Base-by-base conservation (phyloP, 2,329 filamentous ascomycete genomes). In the Fusarium veterinarium region DNA sequence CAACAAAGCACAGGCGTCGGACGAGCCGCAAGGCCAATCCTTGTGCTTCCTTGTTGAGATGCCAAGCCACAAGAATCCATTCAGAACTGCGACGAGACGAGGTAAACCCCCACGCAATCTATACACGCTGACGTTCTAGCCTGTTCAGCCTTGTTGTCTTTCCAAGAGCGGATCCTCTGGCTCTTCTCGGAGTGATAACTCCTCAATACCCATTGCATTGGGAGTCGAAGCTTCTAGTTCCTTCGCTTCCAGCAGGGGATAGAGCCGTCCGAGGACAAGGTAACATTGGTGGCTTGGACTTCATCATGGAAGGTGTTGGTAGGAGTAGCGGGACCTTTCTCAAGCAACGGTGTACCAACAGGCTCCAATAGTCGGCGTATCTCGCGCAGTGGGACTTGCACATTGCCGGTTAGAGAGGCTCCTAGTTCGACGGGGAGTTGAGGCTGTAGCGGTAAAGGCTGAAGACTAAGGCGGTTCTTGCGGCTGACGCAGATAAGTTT, bases 361-460 rank as follows among this genome's bases (percentile, higher is more conserved):
- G 23, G 37, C n/a, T 44, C 5, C 38, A 35, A 42, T 53, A 73
- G 42, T 35, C 25, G 33, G 44, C 35, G 41, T 61, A 53, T 45
- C 45, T 70, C 14, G 46, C 28, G 31, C 46, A 64, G 61, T 63
- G 44, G 53, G 46, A 19, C 49, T 45, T 51, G 14, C 51, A 71
- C 41, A 49, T 70, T 30, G 52, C 23, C 41, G 45, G 33, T 13
- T 11, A 49, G n/a, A 28, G n/a, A 23, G 23, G 37, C 28, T 41
- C 10, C 28, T 42, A 17, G 25, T 20, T n/a, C 44, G 35, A 40
- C 13, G 33, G 12, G 45, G 20, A 44, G n/a, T 40, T 49, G 17
- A n/a, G 33, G 30, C 25, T n/a, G 23, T 23, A 46, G 23, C 20
- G 9, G 30, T 38, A 35, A 46, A 31, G 49, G 25, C 17, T 30